These are phyloP conservation scores for Lecanicillium sp. DNA, from an alignment of 2,329 filamentous ascomycete species.

Conservation along the genomic window DNA sequence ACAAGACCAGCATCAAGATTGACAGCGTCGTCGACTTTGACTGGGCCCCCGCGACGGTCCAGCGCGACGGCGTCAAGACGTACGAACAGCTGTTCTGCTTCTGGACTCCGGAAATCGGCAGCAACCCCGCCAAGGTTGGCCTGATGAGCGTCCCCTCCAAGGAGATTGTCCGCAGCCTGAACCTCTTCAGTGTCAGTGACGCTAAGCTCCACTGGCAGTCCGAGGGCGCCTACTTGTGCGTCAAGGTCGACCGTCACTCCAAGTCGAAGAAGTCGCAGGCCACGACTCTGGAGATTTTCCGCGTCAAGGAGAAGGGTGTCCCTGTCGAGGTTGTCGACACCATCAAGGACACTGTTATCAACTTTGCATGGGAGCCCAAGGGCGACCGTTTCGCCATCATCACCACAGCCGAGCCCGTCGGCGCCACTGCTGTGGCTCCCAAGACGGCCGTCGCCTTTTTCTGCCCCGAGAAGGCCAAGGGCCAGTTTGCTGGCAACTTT, in stretches of 20 bases:
- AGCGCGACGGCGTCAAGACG: slow-evolving; percentile 77
- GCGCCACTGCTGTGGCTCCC: slow-evolving; percentile 73
- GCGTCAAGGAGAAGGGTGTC: slow-evolving; percentile 93
- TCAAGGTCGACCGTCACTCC: slow-evolving; percentile 97
- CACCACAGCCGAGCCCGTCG: slow-evolving; percentile 78
- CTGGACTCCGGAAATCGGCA: slow-evolving; percentile 98
- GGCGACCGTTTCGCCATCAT: slow-evolving; percentile 96
- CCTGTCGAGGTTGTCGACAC: slow-evolving; percentile 96
- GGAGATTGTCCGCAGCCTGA: slow-evolving; percentile 87
- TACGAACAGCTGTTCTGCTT: slow-evolving; percentile 97
- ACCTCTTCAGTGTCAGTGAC: slow-evolving; percentile 96
- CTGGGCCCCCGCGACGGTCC: slow-evolving; percentile 81
- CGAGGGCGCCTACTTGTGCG: slow-evolving; percentile 86
- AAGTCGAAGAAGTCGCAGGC: slow-evolving; percentile 98
- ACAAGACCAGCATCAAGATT: slow-evolving; percentile 91
- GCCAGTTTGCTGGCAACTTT: slow-evolving; percentile 77
- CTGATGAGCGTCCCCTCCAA: slow-evolving; percentile 95
- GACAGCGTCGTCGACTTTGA: slow-evolving; percentile 97
- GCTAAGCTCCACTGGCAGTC: slow-evolving; percentile 99
- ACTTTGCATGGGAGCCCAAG: slow-evolving; percentile 99
- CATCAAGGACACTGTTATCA: slow-evolving; percentile 97
- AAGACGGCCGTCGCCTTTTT: slow-evolving; percentile 97
- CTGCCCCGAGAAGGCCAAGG: slow-evolving; percentile 92
- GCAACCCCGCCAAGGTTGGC: slow-evolving; percentile 94
- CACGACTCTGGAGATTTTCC: slow-evolving; percentile 97